phyloP scores from a whole-genome alignment of 179 eudicot genomes.

The Pouteria campechiana region DNA sequence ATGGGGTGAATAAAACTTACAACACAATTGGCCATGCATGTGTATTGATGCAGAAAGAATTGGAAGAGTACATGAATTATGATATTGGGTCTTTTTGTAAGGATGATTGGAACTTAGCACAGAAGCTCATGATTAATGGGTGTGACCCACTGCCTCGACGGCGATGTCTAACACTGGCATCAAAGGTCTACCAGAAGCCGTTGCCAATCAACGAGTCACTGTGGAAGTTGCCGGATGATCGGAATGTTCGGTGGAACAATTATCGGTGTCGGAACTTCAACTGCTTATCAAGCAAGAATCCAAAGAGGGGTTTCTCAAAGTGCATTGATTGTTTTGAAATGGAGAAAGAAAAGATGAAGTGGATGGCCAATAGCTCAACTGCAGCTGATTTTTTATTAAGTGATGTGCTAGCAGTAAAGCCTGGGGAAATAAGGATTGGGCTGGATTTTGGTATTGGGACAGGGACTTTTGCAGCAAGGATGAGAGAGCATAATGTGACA shows the following conservation, averaged over 20 bases:
- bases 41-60: constrained; percentile 59
- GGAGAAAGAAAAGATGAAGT: constrained; percentile 78
- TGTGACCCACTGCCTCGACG: constrained; percentile 95
- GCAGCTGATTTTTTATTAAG: constrained; percentile 45
- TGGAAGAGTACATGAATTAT: constrained; percentile 85
- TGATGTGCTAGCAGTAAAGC: constrained; percentile 58
- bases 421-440: constrained; percentile 78
- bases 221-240: constrained; percentile 66
- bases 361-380: constrained; percentile 40
- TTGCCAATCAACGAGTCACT: constrained; percentile 84
- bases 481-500: constrained; percentile 74
- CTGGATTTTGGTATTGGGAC: constrained; percentile 84
- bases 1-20: constrained; percentile 42
- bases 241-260: constrained; percentile 80
- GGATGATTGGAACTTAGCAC: constrained; percentile 86
- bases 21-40: constrained; percentile 91
- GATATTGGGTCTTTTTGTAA: constrained; percentile 87
- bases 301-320: constrained; percentile 63
- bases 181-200: constrained; percentile 65
- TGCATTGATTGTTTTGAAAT: constrained; percentile 78
- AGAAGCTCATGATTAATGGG: constrained; percentile 80
- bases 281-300: constrained; percentile 70
- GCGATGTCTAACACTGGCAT: constrained; percentile 81
- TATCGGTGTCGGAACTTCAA: constrained; percentile 61
- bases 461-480: constrained; percentile 82